Conservation (phyloP, 2,329 filamentous ascomycete species). For the Trichoderma atrobrunneum region DNA sequence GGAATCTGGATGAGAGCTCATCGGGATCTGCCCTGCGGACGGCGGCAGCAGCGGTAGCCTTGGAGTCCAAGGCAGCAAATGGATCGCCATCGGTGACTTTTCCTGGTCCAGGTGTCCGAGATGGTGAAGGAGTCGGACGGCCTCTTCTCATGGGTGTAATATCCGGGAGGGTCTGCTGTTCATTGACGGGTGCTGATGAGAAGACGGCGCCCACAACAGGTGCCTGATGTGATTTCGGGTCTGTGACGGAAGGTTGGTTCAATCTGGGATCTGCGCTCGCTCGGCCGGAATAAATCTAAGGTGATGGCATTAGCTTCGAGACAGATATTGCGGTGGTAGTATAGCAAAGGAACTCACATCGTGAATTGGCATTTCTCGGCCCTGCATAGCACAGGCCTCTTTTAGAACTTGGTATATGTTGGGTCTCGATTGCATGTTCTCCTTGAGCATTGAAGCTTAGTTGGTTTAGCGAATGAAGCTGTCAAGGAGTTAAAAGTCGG, state of each 20-base stretch:
- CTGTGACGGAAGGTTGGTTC: background rate
- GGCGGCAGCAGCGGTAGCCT: slow-evolving; percentile 17
- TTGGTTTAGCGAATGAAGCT: slow-evolving; percentile 23
- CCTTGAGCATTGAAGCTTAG: slow-evolving; percentile 82
- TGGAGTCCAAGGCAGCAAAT: slow-evolving; percentile 83
- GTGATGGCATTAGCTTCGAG: slow-evolving; percentile 8
- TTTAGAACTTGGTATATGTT: slow-evolving; percentile 92
- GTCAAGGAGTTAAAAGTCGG: background rate
- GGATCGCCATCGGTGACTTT: slow-evolving; percentile 71
- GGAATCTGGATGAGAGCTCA: slow-evolving; percentile 81
- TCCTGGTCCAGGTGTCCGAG: slow-evolving; percentile 31
- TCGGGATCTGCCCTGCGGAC: slow-evolving; percentile 57
- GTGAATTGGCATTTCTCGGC: slow-evolving; percentile 79
- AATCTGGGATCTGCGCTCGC: slow-evolving; percentile 57
- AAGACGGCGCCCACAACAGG: slow-evolving; percentile 77
- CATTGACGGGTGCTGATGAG: slow-evolving; percentile 63
- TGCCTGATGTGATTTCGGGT: slow-evolving; percentile 48
- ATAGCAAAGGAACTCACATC: slow-evolving; percentile 61
- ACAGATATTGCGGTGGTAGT: no score
- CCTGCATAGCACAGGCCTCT: slow-evolving; percentile 86
- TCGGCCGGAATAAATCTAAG: slow-evolving; percentile 68
- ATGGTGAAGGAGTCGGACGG: slow-evolving; percentile 48
- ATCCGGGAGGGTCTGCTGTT: slow-evolving; percentile 74
- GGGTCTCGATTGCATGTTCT: slow-evolving; percentile 73
- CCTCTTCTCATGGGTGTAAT: slow-evolving; percentile 93